These are phyloP conservation scores for Rozella allomycis DNA, from an alignment of 371 early-diverging fungal species.

Conservation along the genomic window DNA sequence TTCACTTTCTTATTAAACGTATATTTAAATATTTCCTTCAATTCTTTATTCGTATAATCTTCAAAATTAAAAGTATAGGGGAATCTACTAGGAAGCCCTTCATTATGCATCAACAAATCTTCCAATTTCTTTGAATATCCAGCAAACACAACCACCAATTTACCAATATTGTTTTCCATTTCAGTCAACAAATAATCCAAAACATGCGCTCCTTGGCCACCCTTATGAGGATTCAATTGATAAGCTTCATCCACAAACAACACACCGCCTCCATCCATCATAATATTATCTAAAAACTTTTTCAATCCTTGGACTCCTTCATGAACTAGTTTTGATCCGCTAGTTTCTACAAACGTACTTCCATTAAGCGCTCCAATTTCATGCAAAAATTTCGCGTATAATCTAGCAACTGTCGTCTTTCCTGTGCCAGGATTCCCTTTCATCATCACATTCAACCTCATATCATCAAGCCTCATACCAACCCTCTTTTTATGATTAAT, in stretches of 20 bases:
- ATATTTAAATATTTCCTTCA: constrained; percentile 5
- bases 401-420: constrained; percentile 12
- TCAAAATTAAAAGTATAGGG: constrained; percentile 5
- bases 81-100: constrained; percentile 7
- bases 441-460: constrained; percentile 7
- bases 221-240: constrained; percentile 5
- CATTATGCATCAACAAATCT: not conserved
- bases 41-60: constrained; percentile 9
- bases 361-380: constrained; percentile 4
- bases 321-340: constrained; percentile 6
- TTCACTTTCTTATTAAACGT: constrained; percentile 5
- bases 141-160: constrained; percentile 9
- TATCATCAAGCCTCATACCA: too few species aligned
- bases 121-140: constrained; percentile 12
- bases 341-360: constrained; percentile 5
- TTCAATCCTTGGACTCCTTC: constrained; percentile 6
- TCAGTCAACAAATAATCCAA: constrained; percentile 6
- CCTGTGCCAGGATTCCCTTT: constrained; percentile 10
- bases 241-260: constrained; percentile 12
- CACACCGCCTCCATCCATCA: constrained; percentile 5
- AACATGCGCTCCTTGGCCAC: constrained; percentile 8
- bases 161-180: constrained; percentile 7
- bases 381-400: constrained; percentile 8
- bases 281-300: constrained; percentile 4
- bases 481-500: too few species aligned